Evolutionary conservation across 2,329 filamentous ascomycete genomes (phyloP), one percentile per base, ranked within the genome.

Genomic region (Penicillium occitanis): DNA sequence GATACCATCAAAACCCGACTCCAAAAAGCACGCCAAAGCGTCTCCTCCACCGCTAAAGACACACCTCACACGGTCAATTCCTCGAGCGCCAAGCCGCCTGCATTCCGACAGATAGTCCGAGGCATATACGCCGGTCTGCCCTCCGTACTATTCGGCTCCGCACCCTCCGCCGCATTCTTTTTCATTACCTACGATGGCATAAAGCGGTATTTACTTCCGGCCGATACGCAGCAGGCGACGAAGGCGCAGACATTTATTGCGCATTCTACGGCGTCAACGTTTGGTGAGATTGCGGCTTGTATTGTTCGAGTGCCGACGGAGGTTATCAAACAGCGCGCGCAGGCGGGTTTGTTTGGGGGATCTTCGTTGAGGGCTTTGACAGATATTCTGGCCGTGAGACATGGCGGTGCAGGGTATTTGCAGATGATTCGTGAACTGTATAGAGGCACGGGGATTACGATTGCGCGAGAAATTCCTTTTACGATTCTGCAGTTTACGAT

Each of bases 1-100:
- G 96, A 99, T 86, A 99, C 95, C 0, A 89, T 99, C 76, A 99
- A 99, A 82, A 99, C 96, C 51, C 93, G 95, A 17, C 91, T 99
- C 6, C 95, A 99, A 68, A 79, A 79, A 69, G 77, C 76, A 66
- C 74, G 77, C 66, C 74, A 82, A 92, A 93, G 69, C 86, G 86
- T 58, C 25, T 74, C 73, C 10, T 63, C 66, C n/a, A 68, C 71
- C 68, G 70, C 65, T 42, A 37, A 69, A 13, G 55, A 71, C 68
- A 65, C 61, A 51, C 46, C 50, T 25, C 22, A 68, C 11, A 86
- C 86, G 35, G 76, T 91, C 61, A 86, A 86, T 37, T 76, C 83
- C 57, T 91, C 91, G 74, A 93, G 33, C 8, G 22, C 97, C 83
- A 60, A 60, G 8, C 61, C 48, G 5, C 61, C 50, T 30, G 88